Evolutionary conservation across 2,329 filamentous ascomycete species (phyloP), one percentile per base, ranked within the genome.

Genomic region (Aspergillus pseudonomiae): DNA sequence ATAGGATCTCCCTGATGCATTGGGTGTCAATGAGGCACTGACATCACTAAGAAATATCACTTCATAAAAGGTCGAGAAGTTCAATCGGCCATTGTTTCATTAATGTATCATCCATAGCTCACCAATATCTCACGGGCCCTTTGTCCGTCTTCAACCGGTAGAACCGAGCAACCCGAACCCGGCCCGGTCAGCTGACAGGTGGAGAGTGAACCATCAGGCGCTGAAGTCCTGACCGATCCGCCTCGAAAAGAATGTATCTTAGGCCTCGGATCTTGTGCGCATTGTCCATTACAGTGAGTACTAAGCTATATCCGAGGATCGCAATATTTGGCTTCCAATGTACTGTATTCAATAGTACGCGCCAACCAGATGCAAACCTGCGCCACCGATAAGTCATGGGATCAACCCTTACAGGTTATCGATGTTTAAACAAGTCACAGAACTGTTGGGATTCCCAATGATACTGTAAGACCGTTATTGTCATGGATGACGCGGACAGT

Each of bases 381-480:
- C 52, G 32, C 52, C 52, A 55, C 34, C 16, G n/a, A 55, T 55
- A 55, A 55, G 52, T 55, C 52, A 55, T 55, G 52, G 24, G 52
- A 39, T 19, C 52, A 39, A 55, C 34, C 52, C 52, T 55, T 39
- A 39, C 52, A 26, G 30, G 39, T n/a, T 7, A n/a, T 39, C 30
- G 21, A n/a, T 14, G 4, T 16, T 39, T 36, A 10, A 19, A 39
- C 10, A 32, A 55, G 52, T 39, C 34, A 39, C 34, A 6, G 30
- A 26, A 21, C 19, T 39, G 21, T 24, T 39, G 30, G 21, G 30
- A 39, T 39, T 14, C 34, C 52, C 32, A 39, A 21, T 54, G 9
- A 14, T 24, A 7, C n/a, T 36, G 52, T 14, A 14, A 24, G 30
- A 11, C 52, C n/a, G 14, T 55, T 39, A 55, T 55, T 26, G 48